Evolutionary conservation across 495 filamentous ascomycete genomes (phyloP).

Genomic region (Trichoderma gamsii): DNA sequence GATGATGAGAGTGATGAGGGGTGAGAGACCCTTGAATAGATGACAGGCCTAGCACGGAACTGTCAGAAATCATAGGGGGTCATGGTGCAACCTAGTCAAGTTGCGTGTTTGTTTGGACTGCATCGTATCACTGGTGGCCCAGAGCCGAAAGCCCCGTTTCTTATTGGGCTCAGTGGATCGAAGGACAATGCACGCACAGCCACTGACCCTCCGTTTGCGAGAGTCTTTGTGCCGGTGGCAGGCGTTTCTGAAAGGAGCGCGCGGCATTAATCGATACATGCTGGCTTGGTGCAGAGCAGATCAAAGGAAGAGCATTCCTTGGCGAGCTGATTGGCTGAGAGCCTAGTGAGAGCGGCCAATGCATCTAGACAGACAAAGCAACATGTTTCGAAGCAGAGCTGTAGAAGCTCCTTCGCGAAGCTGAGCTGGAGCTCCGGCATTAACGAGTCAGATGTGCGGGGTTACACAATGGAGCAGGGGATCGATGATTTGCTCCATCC

Average conservation of each 20-base stretch:
- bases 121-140: constrained; percentile 9
- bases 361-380: neutral
- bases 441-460: constrained; percentile 4
- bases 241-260: neutral
- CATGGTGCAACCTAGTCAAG: neutral
- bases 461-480: neutral
- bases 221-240: neutral
- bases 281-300: neutral
- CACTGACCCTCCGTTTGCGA: neutral
- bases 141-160: constrained; percentile 5
- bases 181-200: constrained; percentile 5
- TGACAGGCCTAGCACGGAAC: neutral
- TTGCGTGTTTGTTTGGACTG: neutral
- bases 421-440: constrained; percentile 1
- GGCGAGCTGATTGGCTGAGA: neutral
- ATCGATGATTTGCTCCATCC: neutral
- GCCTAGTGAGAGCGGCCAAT: neutral
- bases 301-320: neutral
- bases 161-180: constrained; percentile 12
- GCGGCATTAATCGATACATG: neutral
- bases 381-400: neutral
- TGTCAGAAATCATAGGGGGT: neutral
- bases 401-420: neutral
- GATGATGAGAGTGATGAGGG: neutral
- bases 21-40: neutral